Base-by-base conservation (phyloP, 2,329 filamentous ascomycete species). In the Clonostachys rosea region DNA sequence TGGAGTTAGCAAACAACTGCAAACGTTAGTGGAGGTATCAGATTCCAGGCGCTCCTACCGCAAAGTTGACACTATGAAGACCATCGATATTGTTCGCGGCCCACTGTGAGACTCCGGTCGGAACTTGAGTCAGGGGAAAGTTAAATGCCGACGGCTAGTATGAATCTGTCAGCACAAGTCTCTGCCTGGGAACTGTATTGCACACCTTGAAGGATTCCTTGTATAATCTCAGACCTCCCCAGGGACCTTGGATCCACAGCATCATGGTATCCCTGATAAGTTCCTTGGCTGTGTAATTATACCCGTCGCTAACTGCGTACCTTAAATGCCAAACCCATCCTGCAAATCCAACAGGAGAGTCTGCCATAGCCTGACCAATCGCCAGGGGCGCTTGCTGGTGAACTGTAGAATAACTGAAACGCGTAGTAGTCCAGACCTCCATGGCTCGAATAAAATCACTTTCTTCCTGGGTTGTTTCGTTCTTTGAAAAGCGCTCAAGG, bases 281-380 rank as follows among this genome's bases (percentile, higher is more conserved):
- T 7, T 49, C 44, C 5, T 49, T 40, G 24, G 33, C 36, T 12
- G 33, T 46, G 24, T 49, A 49, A 11, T 16, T 17, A 39, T 46
- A 43, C 7, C 40, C 34, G 20, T 49, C 47, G 40, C 47, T 49
- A 16, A 49, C 47, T n/a, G 30, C 36, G 14, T 43, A 18, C 16
- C 39, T 36, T 5, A 49, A 10, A 16, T 49, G 44, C 44, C 44
- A 49, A 18, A 49, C 16, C 47, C 47, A 49, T 3, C 44, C 43
- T 13, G 40, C 39, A 30, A 42, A 46, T 13, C 47, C 47, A 12
- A 49, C 47, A 16, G 47, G 47, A 24, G 44, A 40, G 40, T 49
- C 47, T 14, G 44, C 34, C 17, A 49, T 34, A 18, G 44, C 47
- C 16, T 45, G 30, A 1, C 44, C 40, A 8, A 49, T 20, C 3